These are phyloP conservation scores for Thalassia testudinum DNA, from an alignment of 116 monocot genomes.

Conservation along the genomic window DNA sequence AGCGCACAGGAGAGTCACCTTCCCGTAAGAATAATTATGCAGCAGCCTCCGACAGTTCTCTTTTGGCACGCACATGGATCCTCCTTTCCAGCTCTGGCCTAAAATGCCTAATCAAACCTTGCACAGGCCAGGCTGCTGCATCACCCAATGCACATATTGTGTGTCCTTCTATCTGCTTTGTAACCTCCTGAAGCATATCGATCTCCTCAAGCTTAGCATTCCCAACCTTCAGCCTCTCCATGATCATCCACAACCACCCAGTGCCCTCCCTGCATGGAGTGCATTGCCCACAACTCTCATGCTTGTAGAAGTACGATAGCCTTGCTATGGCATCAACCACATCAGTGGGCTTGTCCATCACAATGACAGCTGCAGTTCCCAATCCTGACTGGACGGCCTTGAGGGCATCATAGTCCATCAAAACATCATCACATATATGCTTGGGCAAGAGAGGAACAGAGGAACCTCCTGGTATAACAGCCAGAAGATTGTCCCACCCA, in stretches of 20 bases:
- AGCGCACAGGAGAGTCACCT: no score
- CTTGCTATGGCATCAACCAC: conserved; percentile 90
- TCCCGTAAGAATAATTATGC: no score
- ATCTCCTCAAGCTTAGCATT: conserved; percentile 91
- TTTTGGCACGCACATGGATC: conserved; percentile 83
- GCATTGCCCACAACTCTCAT: conserved; percentile 95
- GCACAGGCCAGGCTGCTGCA: conserved; percentile 96
- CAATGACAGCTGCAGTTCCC: conserved; percentile 89
- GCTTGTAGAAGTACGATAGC: conserved; percentile 93
- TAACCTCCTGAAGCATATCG: conserved; percentile 92
- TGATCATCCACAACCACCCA: conserved; percentile 44
- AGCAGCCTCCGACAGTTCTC: conserved; percentile 63
- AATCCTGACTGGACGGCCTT: conserved; percentile 84
- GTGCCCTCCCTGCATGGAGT: conserved; percentile 95
- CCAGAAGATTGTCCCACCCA: conserved; percentile 88
- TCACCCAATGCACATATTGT: conserved; percentile 91
- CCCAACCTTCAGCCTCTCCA: conserved; percentile 92
- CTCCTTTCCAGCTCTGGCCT: conserved; percentile 86
- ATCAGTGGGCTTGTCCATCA: conserved; percentile 85
- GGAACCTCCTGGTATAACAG: conserved; percentile 82
- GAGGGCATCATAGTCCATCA: conserved; percentile 94
- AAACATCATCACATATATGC: conserved; percentile 76
- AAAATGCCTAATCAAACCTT: conserved; percentile 86
- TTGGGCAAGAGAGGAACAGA: conserved; percentile 86
- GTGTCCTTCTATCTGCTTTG: conserved; percentile 95